Evolutionary conservation across 331 rosid species (phyloP), one percentile per base, ranked within the genome.

Genomic region (Phaseolus coccineus): DNA sequence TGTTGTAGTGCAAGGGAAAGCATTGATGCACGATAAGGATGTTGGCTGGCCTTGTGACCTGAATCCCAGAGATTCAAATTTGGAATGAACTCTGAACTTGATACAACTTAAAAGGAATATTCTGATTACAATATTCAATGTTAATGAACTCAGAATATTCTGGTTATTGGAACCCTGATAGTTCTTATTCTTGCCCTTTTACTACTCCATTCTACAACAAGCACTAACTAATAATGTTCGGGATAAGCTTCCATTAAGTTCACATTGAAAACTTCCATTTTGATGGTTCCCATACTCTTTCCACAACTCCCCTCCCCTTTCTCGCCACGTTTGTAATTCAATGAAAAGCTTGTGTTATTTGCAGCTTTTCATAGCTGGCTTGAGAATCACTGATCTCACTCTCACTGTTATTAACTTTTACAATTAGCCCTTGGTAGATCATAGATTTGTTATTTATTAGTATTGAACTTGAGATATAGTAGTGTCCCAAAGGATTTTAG

Each of bases 361-460:
- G 44, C 52, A 27, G 30, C 47, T 66, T 78, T 37, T 66, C 53
- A 39, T 22, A 59, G 52, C 50, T 48, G 27, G 53, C 3, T 69
- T 28, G 35, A 57, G 46, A 14, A 53, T 8, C 55, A 44, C 42
- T 16, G 47, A 62, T 68, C 68, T 59, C 58, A 62, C 75, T 69
- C 31, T 27, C 19, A 27, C 11, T 67, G 69, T 14, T 24, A 22
- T 35, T 30, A 14, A 4, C 64, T 57, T 22, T 8, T 64, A 55
- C 62, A 55, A 58, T 71, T 63, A 24, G 22, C 19, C 59, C 65
- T 66, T 63, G 62, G 55, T 74, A 50, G 66, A 64, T 66, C 69
- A 68, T 64, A 64, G 61, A 72, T 52, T 46, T 68, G 73, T 52
- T 53, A 8, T 44, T 40, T 4, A 47, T 57, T 37, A 30, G 70